phyloP scores from a whole-genome alignment of 2,329 filamentous ascomycete genomes.

The Didymella pomorum region DNA sequence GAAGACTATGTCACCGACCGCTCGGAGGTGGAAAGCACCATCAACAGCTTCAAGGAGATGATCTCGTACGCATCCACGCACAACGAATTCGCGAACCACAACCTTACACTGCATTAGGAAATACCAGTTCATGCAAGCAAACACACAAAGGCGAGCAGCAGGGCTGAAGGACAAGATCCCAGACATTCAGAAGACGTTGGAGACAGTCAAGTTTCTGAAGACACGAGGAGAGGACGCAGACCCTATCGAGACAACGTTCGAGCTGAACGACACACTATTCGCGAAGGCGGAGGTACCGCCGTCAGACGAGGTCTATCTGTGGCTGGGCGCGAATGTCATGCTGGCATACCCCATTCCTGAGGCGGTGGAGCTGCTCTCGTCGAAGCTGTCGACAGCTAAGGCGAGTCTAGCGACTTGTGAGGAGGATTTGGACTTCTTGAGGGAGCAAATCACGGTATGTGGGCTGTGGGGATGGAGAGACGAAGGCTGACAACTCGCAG shows the following conservation, averaged over 20 bases:
- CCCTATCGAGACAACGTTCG: slow-evolving; percentile 89
- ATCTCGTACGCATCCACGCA: slow-evolving; percentile 70
- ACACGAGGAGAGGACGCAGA: slow-evolving; percentile 73
- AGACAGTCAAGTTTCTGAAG: slow-evolving; percentile 87
- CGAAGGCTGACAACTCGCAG: slow-evolving; percentile 55
- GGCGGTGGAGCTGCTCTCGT: slow-evolving; percentile 78
- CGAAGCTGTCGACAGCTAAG: slow-evolving; percentile 81
- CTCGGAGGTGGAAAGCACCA: slow-evolving; percentile 79
- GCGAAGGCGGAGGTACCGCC: slow-evolving; percentile 83
- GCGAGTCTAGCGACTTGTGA: slow-evolving; percentile 86
- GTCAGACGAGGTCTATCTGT: slow-evolving; percentile 92
- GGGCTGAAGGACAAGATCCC: slow-evolving; percentile 95
- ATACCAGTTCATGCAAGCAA: slow-evolving; percentile 99
- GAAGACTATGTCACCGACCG: slow-evolving; percentile 85
- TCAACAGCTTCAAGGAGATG: slow-evolving; percentile 91
- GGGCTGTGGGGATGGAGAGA: no score
- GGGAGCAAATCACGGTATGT: slow-evolving; percentile 90
- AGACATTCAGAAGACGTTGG: slow-evolving; percentile 94
- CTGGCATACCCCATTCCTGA: slow-evolving; percentile 90
- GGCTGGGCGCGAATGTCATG: slow-evolving; percentile 99
- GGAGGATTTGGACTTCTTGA: slow-evolving; percentile 93
- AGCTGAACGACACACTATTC: slow-evolving; percentile 95
- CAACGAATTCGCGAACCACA: not conserved
- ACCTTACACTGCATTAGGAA: slow-evolving; percentile 67
- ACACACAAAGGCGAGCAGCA: slow-evolving; percentile 81